Evolutionary conservation across 306 rosid species (phyloP).

Genomic region (Datisca glomerata): DNA sequence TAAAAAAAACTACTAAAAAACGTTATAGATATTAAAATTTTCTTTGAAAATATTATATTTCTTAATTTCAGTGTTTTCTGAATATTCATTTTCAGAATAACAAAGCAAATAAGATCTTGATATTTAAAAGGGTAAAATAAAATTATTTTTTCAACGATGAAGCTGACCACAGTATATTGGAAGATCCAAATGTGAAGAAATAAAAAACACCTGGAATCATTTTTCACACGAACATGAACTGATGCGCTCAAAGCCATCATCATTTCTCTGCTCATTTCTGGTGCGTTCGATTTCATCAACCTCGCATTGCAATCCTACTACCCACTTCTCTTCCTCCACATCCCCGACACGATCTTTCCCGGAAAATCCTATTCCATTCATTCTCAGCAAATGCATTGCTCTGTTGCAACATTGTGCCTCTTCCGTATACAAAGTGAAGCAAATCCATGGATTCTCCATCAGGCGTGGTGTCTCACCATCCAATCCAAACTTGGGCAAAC

Average conservation of each 20-base stretch:
- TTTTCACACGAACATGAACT: background rate
- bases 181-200: too few species aligned
- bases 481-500: constrained; percentile 23
- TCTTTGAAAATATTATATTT: too few species aligned
- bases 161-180: too few species aligned
- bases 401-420: constrained; percentile 22
- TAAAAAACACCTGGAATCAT: too few species aligned
- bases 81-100: too few species aligned
- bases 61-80: too few species aligned
- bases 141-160: too few species aligned
- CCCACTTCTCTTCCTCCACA: background rate
- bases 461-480: constrained; percentile 22
- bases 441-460: constrained; percentile 34
- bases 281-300: background rate
- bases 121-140: too few species aligned
- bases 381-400: constrained; percentile 21
- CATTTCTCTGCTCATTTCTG: constrained; percentile 1
- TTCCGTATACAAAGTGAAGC: constrained; percentile 19
- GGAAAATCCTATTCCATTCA: background rate
- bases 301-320: background rate
- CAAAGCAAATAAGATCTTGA: too few species aligned
- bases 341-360: background rate
- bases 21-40: too few species aligned
- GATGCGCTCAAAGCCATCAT: constrained; percentile 17
- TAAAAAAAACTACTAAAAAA: too few species aligned